Evolutionary conservation across 2,329 filamentous ascomycete species (phyloP).

Genomic region (Diaporthe eres): DNA sequence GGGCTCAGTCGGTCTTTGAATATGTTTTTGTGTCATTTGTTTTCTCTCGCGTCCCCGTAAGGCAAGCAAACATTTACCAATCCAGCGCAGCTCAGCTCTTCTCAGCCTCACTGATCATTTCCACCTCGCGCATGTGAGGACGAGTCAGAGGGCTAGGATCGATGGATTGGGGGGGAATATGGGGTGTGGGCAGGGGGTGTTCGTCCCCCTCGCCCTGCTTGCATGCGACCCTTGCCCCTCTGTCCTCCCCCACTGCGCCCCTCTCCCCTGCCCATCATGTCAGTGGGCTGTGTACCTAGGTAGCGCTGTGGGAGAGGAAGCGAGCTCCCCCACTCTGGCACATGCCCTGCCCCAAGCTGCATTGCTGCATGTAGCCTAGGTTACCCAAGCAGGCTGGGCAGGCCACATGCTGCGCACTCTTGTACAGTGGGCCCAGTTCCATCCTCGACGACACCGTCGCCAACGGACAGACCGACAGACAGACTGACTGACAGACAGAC

Average conservation of each 20-base stretch:
- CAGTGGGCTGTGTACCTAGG: not conserved
- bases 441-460: conserved; percentile 17
- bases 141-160: conserved; percentile 12
- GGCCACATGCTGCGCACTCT: conserved; percentile 19
- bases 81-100: conserved; percentile 33
- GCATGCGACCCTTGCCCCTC: conserved; percentile 10
- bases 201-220: not conserved
- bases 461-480: conserved; percentile 6
- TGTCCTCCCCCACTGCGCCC: conserved; percentile 1
- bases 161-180: conserved; percentile 12
- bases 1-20: not conserved
- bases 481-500: too few relatives aligned
- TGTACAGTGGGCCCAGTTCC: conserved; percentile 19
- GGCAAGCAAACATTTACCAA: conserved; percentile 21
- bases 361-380: not conserved
- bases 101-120: conserved; percentile 31
- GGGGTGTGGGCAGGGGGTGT: conserved; percentile 2
- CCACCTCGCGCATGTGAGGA: conserved; percentile 6
- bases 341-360: not conserved
- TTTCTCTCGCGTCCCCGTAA: not conserved
- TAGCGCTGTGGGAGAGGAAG: not conserved
- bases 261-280: not conserved
- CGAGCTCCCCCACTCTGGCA: conserved; percentile 30
- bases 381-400: too few relatives aligned
- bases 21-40: not conserved